Percentiles rank a stretch among this genome's conserved stretches.
These are phyloP conservation scores for Aspergillus clavatus DNA, from an alignment of 2,329 filamentous ascomycete species.

Conservation along the genomic window DNA sequence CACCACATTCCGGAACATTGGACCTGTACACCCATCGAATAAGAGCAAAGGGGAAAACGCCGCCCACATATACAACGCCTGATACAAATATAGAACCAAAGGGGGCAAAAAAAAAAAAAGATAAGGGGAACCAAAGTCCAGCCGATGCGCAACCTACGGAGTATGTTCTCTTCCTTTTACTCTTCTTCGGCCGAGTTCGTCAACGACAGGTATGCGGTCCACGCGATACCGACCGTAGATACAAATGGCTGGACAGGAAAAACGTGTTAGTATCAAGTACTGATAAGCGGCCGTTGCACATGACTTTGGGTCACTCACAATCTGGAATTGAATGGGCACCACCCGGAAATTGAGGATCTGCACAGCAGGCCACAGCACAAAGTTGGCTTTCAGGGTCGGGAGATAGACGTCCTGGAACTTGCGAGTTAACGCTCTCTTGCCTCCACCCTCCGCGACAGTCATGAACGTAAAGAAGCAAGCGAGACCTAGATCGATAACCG, in stretches of 20 bases:
- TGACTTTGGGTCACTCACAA: slow-evolving; percentile 64
- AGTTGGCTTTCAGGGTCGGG: slow-evolving; percentile 93
- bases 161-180: too few relatives aligned
- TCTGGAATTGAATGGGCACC: slow-evolving; percentile 92
- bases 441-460: slow-evolving; percentile 91
- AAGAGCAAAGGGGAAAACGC: slow-evolving; percentile 5
- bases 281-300: background rate
- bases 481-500: slow-evolving; percentile 54
- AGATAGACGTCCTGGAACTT: slow-evolving; percentile 94
- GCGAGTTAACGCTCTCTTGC: slow-evolving; percentile 67
- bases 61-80: slow-evolving; percentile 14
- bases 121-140: too few relatives aligned
- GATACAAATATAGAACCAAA: slow-evolving; percentile 8
- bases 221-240: slow-evolving; percentile 90
- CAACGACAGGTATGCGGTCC: slow-evolving; percentile 93
- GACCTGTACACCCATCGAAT: slow-evolving; percentile 12
- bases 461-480: slow-evolving; percentile 91
- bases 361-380: slow-evolving; percentile 87
- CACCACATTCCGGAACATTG: slow-evolving; percentile 2
- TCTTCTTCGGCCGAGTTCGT: slow-evolving; percentile 79
- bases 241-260: slow-evolving; percentile 72
- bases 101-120: slow-evolving; percentile 1
- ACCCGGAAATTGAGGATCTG: slow-evolving; percentile 95
- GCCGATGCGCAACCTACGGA: too few relatives aligned
- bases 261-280: slow-evolving; percentile 3